phyloP scores from a whole-genome alignment of 805 yeast genomes.

The Starmera caribaea region DNA sequence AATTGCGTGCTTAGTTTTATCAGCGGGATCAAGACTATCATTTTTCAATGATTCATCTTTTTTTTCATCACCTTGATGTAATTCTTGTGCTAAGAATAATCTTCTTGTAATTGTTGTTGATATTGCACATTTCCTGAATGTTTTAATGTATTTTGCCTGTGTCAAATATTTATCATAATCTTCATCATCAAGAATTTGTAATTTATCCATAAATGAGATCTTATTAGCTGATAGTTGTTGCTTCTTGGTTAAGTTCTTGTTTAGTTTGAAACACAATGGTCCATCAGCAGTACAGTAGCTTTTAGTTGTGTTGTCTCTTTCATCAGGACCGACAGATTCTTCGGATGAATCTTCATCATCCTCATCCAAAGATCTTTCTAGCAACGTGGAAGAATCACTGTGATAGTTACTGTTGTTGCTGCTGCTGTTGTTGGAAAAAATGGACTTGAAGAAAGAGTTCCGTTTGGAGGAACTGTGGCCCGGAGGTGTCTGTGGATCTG shows the following conservation, averaged over 20 bases:
- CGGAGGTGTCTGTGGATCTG: too few relatives aligned
- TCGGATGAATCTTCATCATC: slow-evolving; percentile 1
- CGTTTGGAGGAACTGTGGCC: too few relatives aligned
- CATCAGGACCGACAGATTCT: background rate
- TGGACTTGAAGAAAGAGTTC: too few relatives aligned
- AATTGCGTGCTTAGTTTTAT: slow-evolving; percentile 32
- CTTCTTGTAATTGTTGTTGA: slow-evolving; percentile 38
- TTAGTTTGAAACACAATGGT: slow-evolving; percentile 9
- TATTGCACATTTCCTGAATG: slow-evolving; percentile 34
- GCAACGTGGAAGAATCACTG: too few relatives aligned
- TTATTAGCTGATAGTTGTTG: background rate
- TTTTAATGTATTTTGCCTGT: slow-evolving; percentile 47
- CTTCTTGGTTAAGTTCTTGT: background rate
- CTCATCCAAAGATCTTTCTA: background rate
- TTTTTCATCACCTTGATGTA: slow-evolving; percentile 21
- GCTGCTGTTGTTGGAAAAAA: too few relatives aligned
- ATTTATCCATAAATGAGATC: background rate
- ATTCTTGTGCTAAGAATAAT: slow-evolving; percentile 59
- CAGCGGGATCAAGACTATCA: slow-evolving; percentile 4
- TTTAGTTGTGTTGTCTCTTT: background rate
- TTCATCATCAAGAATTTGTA: slow-evolving; percentile 19
- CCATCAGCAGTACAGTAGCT: slow-evolving; percentile 7
- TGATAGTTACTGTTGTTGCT: too few relatives aligned
- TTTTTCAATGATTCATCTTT: background rate
- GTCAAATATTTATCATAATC: slow-evolving; percentile 32